phyloP scores from a whole-genome alignment of 129 eudicot species.

The Lactuca saligna region DNA sequence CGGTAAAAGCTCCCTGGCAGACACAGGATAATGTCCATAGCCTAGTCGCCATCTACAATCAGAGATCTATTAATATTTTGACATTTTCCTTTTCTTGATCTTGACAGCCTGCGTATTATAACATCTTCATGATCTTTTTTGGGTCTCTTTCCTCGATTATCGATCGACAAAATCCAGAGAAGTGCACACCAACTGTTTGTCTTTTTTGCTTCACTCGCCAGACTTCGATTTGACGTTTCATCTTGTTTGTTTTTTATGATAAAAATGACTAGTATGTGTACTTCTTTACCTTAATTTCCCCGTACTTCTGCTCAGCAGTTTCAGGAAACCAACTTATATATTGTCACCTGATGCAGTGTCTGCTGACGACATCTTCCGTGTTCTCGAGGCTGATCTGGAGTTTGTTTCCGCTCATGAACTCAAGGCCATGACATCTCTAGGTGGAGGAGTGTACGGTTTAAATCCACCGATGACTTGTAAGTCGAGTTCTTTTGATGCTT shows the following conservation, averaged over 20 bases:
- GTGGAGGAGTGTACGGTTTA: too few relatives aligned
- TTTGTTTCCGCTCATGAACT: constrained; percentile 22
- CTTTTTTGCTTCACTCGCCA: not conserved
- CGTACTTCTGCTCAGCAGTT: constrained; percentile 29
- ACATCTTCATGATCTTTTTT: constrained; percentile 22
- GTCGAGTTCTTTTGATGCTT: constrained; percentile 23
- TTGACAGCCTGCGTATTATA: constrained; percentile 16
- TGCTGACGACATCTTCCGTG: constrained; percentile 58
- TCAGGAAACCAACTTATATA: constrained; percentile 22
- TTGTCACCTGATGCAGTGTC: constrained; percentile 16
- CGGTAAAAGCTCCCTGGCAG: constrained; percentile 9
- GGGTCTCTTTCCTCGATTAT: constrained; percentile 18
- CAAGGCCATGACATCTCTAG: constrained; percentile 24
- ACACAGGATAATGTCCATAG: constrained; percentile 15
- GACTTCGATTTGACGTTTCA: constrained; percentile 5
- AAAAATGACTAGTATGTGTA: constrained; percentile 24
- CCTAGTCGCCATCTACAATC: constrained; percentile 26
- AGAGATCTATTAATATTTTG: constrained; percentile 7
- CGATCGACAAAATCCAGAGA: not conserved
- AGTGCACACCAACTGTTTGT: constrained; percentile 13
- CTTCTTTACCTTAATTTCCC: constrained; percentile 29
- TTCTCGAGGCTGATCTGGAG: constrained; percentile 50
- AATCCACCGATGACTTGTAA: not conserved
- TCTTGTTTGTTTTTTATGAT: constrained; percentile 12
- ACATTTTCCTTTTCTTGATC: constrained; percentile 16